phyloP scores from a whole-genome alignment of 768 basidiomycete species.

The Russula lepida region DNA sequence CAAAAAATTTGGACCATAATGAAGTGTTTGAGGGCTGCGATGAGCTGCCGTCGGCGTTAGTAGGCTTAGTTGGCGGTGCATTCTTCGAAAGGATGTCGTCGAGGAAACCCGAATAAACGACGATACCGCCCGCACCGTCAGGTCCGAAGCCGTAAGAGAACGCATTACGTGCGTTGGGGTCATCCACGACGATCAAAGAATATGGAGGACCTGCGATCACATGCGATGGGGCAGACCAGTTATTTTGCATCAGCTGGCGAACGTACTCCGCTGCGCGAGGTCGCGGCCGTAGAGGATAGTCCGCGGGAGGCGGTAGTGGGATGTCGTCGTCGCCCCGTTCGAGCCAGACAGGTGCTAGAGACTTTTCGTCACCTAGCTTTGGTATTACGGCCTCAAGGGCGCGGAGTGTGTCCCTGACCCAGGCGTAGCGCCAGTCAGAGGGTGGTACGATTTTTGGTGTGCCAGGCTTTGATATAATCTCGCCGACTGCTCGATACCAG shows the following conservation, averaged over 20 bases:
- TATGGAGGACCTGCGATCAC: conserved; percentile 77
- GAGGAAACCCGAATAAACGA: conserved; percentile 89
- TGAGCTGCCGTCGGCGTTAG: not conserved
- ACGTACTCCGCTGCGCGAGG: conserved; percentile 70
- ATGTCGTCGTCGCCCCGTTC: conserved; percentile 40
- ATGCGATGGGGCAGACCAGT: conserved; percentile 37
- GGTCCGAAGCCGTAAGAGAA: conserved; percentile 95
- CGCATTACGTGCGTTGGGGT: conserved; percentile 77
- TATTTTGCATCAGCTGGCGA: conserved; percentile 38
- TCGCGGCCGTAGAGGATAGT: conserved; percentile 76
- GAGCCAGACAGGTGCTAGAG: conserved; percentile 49
- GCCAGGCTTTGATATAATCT: conserved; percentile 63
- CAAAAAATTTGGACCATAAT: conserved; percentile 43
- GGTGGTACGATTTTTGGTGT: conserved; percentile 53
- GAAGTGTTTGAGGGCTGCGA: conserved; percentile 28
- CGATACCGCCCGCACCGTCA: conserved; percentile 85
- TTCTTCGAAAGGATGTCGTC: conserved; percentile 65
- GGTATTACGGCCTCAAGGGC: conserved; percentile 71
- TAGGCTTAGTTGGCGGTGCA: conserved; percentile 26
- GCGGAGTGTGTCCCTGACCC: conserved; percentile 77
- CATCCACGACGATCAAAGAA: conserved; percentile 81
- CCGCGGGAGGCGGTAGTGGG: conserved; percentile 73
- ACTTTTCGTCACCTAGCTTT: conserved; percentile 49
- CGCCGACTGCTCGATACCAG: conserved; percentile 78
- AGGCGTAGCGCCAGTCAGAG: conserved; percentile 82